phyloP scores from a whole-genome alignment of 2,329 filamentous ascomycete genomes.

The Lecanoromycetidae sp. region DNA sequence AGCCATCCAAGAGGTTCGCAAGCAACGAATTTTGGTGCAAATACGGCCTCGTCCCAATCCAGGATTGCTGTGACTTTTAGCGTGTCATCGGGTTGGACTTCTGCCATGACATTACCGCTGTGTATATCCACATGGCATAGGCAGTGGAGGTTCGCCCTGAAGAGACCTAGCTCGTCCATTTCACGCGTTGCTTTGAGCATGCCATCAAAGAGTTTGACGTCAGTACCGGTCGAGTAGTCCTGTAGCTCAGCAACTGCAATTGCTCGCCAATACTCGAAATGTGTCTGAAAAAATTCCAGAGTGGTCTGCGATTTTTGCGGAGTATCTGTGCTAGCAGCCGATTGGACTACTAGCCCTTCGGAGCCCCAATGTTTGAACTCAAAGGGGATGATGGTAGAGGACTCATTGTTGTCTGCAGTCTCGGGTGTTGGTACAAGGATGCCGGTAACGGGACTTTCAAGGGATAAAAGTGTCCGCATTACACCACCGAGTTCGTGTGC shows the following conservation, averaged over 20 bases:
- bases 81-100: not conserved
- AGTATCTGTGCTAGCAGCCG: not conserved
- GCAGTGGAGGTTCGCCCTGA: not conserved
- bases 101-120: slow-evolving; percentile 24
- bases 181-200: slow-evolving; percentile 1
- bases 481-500: slow-evolving; percentile 3
- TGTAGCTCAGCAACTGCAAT: slow-evolving; percentile 11
- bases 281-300: not conserved
- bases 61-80: slow-evolving; percentile 22
- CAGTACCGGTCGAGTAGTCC: too few relatives aligned
- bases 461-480: not conserved
- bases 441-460: not conserved
- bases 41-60: slow-evolving; percentile 26
- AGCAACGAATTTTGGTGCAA: slow-evolving; percentile 25
- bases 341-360: not conserved
- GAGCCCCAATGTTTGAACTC: slow-evolving; percentile 3
- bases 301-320: not conserved
- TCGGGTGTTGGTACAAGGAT: not conserved
- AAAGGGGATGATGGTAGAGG: slow-evolving; percentile 2
- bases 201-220: not conserved
- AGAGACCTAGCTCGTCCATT: not conserved
- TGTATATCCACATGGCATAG: slow-evolving; percentile 17
- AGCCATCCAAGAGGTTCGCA: slow-evolving; percentile 25
- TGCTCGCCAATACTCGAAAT: slow-evolving; percentile 5
- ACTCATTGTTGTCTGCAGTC: not conserved